Percentiles rank a stretch among this genome's conserved stretches.
Conservation (phyloP, 2,329 filamentous ascomycete genomes). For the Scedosporium aurantiacum region DNA sequence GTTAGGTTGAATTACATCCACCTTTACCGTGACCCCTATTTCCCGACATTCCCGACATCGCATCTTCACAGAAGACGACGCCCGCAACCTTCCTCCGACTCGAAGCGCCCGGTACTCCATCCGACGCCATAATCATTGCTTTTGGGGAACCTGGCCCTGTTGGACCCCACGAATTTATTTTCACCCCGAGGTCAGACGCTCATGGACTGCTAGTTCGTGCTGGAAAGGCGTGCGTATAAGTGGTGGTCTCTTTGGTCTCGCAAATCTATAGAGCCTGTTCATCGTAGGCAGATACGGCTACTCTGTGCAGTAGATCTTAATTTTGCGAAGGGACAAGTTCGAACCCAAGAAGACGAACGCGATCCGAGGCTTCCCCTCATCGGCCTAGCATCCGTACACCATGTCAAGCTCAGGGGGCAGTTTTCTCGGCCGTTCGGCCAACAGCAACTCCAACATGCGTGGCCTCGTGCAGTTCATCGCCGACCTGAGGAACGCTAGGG, state of each 20-base stretch:
- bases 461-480: conserved; percentile 98
- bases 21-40: not conserved
- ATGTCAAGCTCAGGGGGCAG: conserved; percentile 49
- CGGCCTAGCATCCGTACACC: conserved; percentile 13
- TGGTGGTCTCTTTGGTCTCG: not conserved
- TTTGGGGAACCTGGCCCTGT: too few species aligned
- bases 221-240: not conserved
- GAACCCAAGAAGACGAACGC: too few species aligned
- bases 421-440: conserved; percentile 56
- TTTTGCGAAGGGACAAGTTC: not conserved
- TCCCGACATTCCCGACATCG: not conserved
- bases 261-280: too few species aligned
- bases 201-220: not conserved
- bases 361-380: too few species aligned
- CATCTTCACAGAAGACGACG: not conserved
- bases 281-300: not conserved
- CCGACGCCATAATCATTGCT: too few species aligned
- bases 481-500: conserved; percentile 86
- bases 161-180: not conserved
- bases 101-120: too few species aligned
- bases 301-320: not conserved
- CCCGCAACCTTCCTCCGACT: not conserved
- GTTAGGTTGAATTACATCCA: not conserved
- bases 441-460: conserved; percentile 57
- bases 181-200: not conserved